phyloP scores from a whole-genome alignment of 345 rosid genomes.

The Citrus inodora region DNA sequence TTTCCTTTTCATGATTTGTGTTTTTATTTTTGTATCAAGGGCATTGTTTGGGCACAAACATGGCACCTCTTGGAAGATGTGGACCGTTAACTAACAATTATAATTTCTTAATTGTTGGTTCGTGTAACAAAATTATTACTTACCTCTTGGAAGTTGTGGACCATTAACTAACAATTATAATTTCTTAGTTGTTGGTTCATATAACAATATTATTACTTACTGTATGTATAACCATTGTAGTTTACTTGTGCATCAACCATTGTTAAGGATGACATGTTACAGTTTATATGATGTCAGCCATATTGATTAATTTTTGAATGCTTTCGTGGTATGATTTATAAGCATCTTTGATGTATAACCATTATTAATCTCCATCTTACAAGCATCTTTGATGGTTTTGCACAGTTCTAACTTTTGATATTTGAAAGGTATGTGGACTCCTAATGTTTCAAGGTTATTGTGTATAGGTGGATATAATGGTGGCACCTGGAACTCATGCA shows the following conservation, averaged over 20 bases:
- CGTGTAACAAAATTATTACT: too few relatives aligned
- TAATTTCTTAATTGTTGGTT: background rate
- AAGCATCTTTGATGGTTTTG: background rate
- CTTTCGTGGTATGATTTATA: background rate
- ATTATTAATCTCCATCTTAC: background rate
- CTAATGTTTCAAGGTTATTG: background rate
- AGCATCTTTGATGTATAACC: background rate
- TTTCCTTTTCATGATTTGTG: background rate
- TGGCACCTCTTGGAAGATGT: background rate
- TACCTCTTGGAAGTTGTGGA: background rate
- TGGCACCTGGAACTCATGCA: constrained; percentile 94
- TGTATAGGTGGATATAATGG: constrained; percentile 78
- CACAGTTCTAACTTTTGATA: background rate
- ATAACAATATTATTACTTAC: background rate
- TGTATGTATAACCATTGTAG: background rate
- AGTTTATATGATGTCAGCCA: background rate
- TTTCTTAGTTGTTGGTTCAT: background rate
- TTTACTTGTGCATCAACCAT: background rate
- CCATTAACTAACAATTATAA: background rate
- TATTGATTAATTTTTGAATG: background rate
- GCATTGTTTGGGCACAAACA: background rate
- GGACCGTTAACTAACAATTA: background rate
- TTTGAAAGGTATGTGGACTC: background rate
- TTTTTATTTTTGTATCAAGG: background rate
- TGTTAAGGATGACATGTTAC: background rate